Evolutionary conservation across 2,329 filamentous ascomycete species (phyloP).

Genomic region (Botrytis aclada): DNA sequence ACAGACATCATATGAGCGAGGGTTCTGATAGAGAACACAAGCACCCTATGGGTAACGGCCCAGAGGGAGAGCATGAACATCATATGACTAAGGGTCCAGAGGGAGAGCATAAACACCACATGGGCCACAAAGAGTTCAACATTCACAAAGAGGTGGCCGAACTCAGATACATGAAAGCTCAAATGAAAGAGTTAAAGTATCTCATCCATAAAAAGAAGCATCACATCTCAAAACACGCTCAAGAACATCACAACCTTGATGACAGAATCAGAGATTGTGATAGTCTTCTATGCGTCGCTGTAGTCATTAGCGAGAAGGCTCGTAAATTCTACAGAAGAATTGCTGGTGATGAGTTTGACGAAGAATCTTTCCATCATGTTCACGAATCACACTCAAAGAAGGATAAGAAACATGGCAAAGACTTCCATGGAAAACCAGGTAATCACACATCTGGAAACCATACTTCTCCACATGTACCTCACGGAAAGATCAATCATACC

Average conservation of each 20-base stretch:
- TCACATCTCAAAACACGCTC: conserved; percentile 36
- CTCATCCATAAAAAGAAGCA: conserved; percentile 45
- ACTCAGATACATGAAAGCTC: conserved; percentile 44
- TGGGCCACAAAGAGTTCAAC: conserved; percentile 26
- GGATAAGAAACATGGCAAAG: not conserved
- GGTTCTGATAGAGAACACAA: not conserved
- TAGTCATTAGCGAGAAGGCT: conserved; percentile 41
- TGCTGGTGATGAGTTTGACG: conserved; percentile 21
- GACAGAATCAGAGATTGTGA: conserved; percentile 40
- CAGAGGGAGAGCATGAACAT: not conserved
- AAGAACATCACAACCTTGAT: conserved; percentile 37
- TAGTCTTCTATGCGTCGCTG: conserved; percentile 45
- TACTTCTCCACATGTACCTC: conserved; percentile 20
- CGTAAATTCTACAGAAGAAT: conserved; percentile 38
- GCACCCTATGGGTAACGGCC: not conserved
- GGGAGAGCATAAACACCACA: not conserved
- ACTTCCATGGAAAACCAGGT: conserved; percentile 10
- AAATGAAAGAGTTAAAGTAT: conserved; percentile 43
- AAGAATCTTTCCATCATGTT: conserved; percentile 17
- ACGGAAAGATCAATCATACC: conserved; percentile 30
- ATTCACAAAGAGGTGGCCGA: conserved; percentile 46
- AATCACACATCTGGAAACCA: conserved; percentile 24
- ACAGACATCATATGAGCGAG: not conserved
- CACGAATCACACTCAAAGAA: conserved; percentile 15
- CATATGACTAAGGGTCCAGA: not conserved